Evolutionary conservation across 2,329 filamentous ascomycete genomes (phyloP).

Genomic region (Ramichloridium luteum): DNA sequence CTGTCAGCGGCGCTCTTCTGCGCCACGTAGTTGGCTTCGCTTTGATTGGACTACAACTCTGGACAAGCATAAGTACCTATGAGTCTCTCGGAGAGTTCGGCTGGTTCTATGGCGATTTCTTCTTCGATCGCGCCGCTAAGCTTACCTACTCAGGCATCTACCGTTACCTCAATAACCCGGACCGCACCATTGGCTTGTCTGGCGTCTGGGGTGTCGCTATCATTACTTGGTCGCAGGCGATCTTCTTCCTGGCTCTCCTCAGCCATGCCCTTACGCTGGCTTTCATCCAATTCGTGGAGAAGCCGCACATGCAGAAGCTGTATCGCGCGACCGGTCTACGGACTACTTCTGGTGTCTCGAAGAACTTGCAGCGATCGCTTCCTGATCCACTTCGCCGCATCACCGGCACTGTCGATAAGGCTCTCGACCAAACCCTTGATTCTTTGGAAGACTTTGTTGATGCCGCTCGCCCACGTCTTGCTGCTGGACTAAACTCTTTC

Average conservation of each 20-base stretch:
- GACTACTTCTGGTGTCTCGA: constrained; percentile 78
- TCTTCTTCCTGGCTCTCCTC: constrained; percentile 75
- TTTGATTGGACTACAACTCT: constrained; percentile 75
- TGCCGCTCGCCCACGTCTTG: constrained; percentile 69
- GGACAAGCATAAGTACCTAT: constrained; percentile 88
- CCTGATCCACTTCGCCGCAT: constrained; percentile 72
- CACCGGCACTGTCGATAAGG: constrained; percentile 76
- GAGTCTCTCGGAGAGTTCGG: constrained; percentile 94
- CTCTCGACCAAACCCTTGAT: constrained; percentile 73
- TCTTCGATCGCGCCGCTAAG: constrained; percentile 80
- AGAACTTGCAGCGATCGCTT: constrained; percentile 76
- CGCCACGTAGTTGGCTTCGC: constrained; percentile 75
- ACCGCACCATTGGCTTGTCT: constrained; percentile 82
- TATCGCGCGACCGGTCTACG: constrained; percentile 79
- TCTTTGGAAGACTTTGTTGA: constrained; percentile 89
- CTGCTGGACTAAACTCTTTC: constrained; percentile 73
- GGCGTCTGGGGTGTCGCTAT: constrained; percentile 92
- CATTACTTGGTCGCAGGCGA: constrained; percentile 77
- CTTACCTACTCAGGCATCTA: constrained; percentile 96
- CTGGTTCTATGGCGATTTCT: constrained; percentile 99
- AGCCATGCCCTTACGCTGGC: constrained; percentile 75
- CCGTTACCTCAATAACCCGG: constrained; percentile 93
- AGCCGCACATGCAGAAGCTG: constrained; percentile 95
- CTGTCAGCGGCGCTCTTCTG: constrained; percentile 69
- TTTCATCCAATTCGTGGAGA: constrained; percentile 88